A percentile compares a stretch with the other conserved stretches of the same genome.
Conservation (phyloP, 441 rosid genomes). For the Mallotus repandus region DNA sequence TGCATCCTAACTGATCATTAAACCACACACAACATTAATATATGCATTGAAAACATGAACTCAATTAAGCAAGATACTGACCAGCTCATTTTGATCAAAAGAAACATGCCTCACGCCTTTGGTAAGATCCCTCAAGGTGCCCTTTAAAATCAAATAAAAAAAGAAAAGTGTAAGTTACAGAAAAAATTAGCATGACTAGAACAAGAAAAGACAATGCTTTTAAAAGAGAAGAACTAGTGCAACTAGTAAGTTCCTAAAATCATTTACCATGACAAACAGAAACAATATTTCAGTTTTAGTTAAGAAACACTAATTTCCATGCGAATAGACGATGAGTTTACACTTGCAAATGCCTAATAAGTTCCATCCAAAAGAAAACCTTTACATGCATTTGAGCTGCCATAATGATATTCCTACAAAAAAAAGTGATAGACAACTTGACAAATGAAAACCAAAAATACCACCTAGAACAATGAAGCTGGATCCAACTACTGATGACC, state of each 20-base stretch:
- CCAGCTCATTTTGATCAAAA: constrained; percentile 40
- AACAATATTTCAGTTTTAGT: constrained; percentile 1
- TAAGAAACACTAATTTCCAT: neutral
- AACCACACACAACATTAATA: neutral
- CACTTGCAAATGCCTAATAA: neutral
- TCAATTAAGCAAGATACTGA: constrained; percentile 24
- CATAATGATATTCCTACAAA: neutral
- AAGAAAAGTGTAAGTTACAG: constrained; percentile 19
- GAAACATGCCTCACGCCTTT: constrained; percentile 40
- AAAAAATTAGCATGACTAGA: constrained; percentile 3
- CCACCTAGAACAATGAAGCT: neutral
- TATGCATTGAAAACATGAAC: neutral
- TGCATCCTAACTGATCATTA: neutral
- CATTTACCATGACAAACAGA: neutral
- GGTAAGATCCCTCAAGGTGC: constrained; percentile 54
- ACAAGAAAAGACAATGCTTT: neutral
- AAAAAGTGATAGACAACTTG: constrained; percentile 5
- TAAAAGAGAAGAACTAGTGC: neutral
- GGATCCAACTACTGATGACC: neutral
- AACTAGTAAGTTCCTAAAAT: neutral
- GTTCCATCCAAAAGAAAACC: neutral
- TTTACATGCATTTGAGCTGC: neutral
- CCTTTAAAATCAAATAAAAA: constrained; percentile 30
- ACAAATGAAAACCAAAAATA: neutral
- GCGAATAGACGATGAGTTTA: neutral